A percentile compares a stretch with the other conserved stretches of the same genome.
phyloP scores from a whole-genome alignment of 179 eudicot species.

The Patellifolia procumbens region DNA sequence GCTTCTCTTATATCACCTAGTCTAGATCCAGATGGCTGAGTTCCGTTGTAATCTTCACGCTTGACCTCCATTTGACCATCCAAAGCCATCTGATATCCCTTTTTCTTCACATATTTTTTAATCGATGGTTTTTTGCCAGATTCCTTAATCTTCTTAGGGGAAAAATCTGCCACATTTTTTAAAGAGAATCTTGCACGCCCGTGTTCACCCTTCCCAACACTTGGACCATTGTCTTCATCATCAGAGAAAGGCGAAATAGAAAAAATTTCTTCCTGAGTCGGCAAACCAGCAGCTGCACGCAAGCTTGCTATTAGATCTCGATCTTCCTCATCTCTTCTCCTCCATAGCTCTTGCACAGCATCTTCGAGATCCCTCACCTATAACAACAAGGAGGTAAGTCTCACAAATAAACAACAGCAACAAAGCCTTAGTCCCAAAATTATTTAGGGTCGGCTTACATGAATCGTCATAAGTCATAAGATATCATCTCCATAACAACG shows the following conservation, averaged over 20 bases:
- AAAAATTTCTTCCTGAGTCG: constrained; percentile 86
- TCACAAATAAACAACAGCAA: constrained; percentile 1
- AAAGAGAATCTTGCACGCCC: constrained; percentile 70
- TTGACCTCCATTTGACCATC: constrained; percentile 35
- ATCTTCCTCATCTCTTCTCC: constrained; percentile 79
- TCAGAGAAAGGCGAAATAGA: constrained; percentile 91
- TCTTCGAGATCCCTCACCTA: constrained; percentile 90
- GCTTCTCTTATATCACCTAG: constrained; percentile 40
- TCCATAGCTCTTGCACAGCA: constrained; percentile 96
- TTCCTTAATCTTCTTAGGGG: constrained; percentile 77
- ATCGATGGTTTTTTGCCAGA: constrained; percentile 56
- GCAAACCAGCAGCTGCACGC: constrained; percentile 95
- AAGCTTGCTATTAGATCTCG: constrained; percentile 74
- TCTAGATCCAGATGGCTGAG: constrained; percentile 35
- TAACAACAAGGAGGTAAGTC: background rate
- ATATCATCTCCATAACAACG: constrained; percentile 7
- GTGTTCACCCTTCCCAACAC: constrained; percentile 48
- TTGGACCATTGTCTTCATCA: constrained; percentile 79
- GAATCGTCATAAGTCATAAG: too few species aligned
- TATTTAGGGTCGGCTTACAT: too few species aligned
- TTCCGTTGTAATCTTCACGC: constrained; percentile 47
- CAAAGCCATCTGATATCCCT: constrained; percentile 40
- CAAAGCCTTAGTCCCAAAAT: too few species aligned
- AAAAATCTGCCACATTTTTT: constrained; percentile 65
- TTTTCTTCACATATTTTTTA: constrained; percentile 66